Percentiles rank a stretch among this genome's conserved stretches.
These are phyloP conservation scores for Pythium pyrilobum DNA, from an alignment of 352 stramenopile species.

Conservation along the genomic window DNA sequence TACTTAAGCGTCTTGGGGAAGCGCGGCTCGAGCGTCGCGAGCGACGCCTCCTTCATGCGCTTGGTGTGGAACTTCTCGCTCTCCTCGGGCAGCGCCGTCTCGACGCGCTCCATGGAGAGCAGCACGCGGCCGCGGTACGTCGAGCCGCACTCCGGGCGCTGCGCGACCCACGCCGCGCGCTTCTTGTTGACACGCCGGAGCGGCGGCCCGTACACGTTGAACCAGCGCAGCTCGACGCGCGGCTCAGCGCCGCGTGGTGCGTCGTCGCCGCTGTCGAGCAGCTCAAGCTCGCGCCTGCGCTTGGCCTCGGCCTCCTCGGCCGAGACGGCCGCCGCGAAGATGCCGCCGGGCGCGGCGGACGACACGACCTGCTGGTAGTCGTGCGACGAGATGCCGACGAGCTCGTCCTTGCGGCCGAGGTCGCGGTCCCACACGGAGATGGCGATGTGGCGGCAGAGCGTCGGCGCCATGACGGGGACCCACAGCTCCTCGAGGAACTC, in stretches of 20 bases:
- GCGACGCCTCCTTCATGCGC: slow-evolving; percentile 28
- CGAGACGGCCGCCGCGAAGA: slow-evolving; percentile 4
- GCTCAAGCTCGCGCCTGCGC: neutral
- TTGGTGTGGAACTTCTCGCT: slow-evolving; percentile 60
- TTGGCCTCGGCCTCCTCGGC: neutral
- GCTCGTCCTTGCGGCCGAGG: slow-evolving; percentile 51
- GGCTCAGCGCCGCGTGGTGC: neutral
- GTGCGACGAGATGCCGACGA: slow-evolving; percentile 60
- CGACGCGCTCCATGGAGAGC: slow-evolving; percentile 66
- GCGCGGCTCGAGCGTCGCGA: slow-evolving; percentile 10
- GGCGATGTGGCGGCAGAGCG: slow-evolving; percentile 60
- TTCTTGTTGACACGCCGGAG: slow-evolving; percentile 50
- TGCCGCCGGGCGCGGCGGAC: slow-evolving; percentile 22
- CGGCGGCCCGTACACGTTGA: slow-evolving; percentile 85
- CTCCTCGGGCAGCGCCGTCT: slow-evolving; percentile 28
- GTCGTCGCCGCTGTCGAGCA: neutral
- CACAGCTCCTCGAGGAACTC: slow-evolving; percentile 82
- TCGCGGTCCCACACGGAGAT: slow-evolving; percentile 84
- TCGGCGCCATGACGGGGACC: slow-evolving; percentile 77
- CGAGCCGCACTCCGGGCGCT: slow-evolving; percentile 62
- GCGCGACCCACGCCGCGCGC: slow-evolving; percentile 39
- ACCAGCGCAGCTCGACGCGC: slow-evolving; percentile 64
- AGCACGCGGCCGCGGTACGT: slow-evolving; percentile 79
- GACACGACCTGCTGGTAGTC: slow-evolving; percentile 66
- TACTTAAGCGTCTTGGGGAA: slow-evolving; percentile 59